Base-by-base conservation (phyloP, 345 rosid genomes). In the Heritiera littoralis region DNA sequence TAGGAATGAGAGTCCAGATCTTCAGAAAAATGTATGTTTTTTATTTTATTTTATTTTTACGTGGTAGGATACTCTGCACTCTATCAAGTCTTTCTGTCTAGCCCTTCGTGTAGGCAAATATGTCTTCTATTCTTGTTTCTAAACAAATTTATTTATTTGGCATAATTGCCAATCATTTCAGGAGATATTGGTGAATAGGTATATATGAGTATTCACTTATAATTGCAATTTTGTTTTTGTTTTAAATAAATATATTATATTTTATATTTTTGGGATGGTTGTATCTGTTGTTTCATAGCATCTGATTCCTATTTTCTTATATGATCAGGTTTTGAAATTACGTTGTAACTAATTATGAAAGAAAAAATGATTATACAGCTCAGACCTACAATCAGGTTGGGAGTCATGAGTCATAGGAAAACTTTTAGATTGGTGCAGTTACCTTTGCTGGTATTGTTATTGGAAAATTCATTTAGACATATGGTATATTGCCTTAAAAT, bases 1-100 rank as follows among this genome's bases (percentile, higher is more conserved):
- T 75, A 83, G 84, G 81, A 86, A 74, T 46, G 87, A 74, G 72
- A 76, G 79, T 67, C 81, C 87, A 60, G 88, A 84, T 83, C 80
- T 76, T 81, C 92, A 85, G 66, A 85, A 87, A 87, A 87, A 87
- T 83, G 99, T 94, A 92, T 0, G 90, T 74, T 76, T n/a, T 9
- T 5, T 43, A 1, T 23, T 51, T 46, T 11, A 30, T 14, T 20
- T 18, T 48, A 28, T 3, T 12, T 28, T 54, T 73, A 38, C 18
- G 38, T 38, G 17, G 18, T 55, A n/a, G 48, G 48, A n/a, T 55
- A 32, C 55, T 35, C 45, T 14, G 75, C 14, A 9, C 28, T 52
- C 35, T 18, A 10, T 4, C 9, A 32, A 54, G 63, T 72, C 32
- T 35, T 52, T 35, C 15, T 55, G 6, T 46, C 32, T 38, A n/a